These are phyloP conservation scores for Pugionium cornutum DNA, from an alignment of 345 rosid genomes.

Conservation along the genomic window DNA sequence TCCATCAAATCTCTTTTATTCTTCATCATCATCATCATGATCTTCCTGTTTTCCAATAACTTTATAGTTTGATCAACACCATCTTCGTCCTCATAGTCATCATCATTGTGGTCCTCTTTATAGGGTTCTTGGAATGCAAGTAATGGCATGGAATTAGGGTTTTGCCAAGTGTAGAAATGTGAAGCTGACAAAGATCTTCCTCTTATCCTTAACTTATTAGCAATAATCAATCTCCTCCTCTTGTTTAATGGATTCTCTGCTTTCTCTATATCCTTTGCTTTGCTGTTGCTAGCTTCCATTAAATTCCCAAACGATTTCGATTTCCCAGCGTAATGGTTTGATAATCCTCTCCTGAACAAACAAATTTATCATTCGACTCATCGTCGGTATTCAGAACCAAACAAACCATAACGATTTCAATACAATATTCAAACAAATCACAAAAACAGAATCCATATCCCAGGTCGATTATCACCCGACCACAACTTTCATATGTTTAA, in stretches of 20 bases:
- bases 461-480: no score
- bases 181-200: slow-evolving; percentile 38
- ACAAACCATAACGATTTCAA: neutral
- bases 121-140: slow-evolving; percentile 51
- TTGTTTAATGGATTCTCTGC: slow-evolving; percentile 78
- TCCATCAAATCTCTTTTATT: slow-evolving; percentile 31
- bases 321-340: slow-evolving; percentile 73
- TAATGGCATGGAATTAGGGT: slow-evolving; percentile 76
- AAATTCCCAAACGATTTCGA: slow-evolving; percentile 92
- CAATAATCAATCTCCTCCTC: slow-evolving; percentile 60
- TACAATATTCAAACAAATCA: no score
- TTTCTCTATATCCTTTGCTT: slow-evolving; percentile 67
- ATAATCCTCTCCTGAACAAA: slow-evolving; percentile 68
- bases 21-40: slow-evolving; percentile 17
- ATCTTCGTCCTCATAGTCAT: neutral
- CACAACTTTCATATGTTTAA: no score
- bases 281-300: slow-evolving; percentile 42
- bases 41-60: no score
- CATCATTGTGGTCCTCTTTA: neutral
- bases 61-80: neutral
- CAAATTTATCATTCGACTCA: neutral
- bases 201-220: slow-evolving; percentile 50
- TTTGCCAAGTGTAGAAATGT: slow-evolving; percentile 54
- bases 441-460: no score
- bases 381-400: slow-evolving; percentile 26